phyloP scores from a whole-genome alignment of 371 early-diverging fungal genomes.

The Mycotypha africana region DNA sequence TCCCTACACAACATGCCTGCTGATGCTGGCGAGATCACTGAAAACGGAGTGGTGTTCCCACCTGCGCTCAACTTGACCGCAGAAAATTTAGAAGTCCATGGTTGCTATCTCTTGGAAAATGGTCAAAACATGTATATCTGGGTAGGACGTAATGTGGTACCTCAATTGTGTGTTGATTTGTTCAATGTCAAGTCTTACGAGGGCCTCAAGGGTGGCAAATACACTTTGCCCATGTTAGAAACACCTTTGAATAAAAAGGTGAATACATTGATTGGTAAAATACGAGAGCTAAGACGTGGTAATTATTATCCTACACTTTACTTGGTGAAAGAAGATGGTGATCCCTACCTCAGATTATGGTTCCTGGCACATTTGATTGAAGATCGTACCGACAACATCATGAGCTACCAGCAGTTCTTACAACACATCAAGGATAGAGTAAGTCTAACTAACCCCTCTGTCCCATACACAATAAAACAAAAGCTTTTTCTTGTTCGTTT shows the following conservation, averaged over 20 bases:
- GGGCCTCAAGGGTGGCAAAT: slow-evolving; percentile 57
- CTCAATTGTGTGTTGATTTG: slow-evolving; percentile 68
- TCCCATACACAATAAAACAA: no score
- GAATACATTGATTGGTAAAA: slow-evolving; percentile 52
- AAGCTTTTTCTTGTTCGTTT: background rate
- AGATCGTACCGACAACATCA: slow-evolving; percentile 79
- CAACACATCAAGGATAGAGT: slow-evolving; percentile 61
- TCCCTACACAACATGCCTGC: slow-evolving; percentile 80
- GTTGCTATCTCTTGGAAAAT: slow-evolving; percentile 82
- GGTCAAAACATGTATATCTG: slow-evolving; percentile 84
- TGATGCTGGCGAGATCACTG: slow-evolving; percentile 55
- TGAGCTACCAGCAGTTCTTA: slow-evolving; percentile 84
- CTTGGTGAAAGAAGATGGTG: slow-evolving; percentile 91
- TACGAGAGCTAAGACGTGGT: slow-evolving; percentile 53
- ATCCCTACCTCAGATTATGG: slow-evolving; percentile 76
- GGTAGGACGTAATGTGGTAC: slow-evolving; percentile 77
- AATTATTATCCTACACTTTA: slow-evolving; percentile 63
- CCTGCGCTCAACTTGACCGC: slow-evolving; percentile 76
- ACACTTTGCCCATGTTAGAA: slow-evolving; percentile 54
- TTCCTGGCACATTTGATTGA: slow-evolving; percentile 86
- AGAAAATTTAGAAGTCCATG: slow-evolving; percentile 80
- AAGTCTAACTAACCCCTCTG: background rate
- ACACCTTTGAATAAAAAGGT: slow-evolving; percentile 54
- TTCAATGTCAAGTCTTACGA: slow-evolving; percentile 61
- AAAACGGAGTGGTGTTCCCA: slow-evolving; percentile 62